These are phyloP conservation scores for Sarcomyxa edulis DNA, from an alignment of 768 basidiomycete genomes.

Conservation along the genomic window DNA sequence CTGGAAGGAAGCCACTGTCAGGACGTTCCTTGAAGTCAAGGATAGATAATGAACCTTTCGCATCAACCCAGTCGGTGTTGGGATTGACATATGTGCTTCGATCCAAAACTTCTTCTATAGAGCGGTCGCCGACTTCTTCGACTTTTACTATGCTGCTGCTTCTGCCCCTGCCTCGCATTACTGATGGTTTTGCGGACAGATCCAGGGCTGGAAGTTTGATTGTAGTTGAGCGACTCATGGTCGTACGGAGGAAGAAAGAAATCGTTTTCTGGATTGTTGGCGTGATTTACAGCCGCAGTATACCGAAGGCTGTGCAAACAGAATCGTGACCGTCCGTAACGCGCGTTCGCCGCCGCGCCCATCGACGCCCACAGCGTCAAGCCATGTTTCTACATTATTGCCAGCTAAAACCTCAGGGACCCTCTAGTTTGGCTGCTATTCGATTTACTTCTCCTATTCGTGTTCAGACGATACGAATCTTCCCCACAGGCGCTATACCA, in stretches of 20 bases:
- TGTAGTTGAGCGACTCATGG: conserved; percentile 48
- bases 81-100: conserved; percentile 77
- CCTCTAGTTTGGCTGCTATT: conserved; percentile 58
- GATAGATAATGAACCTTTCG: conserved; percentile 57
- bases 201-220: conserved; percentile 52
- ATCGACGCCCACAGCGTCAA: too few species aligned
- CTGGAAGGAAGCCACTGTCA: too few species aligned
- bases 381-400: conserved; percentile 66
- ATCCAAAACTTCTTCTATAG: conserved; percentile 72
- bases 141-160: conserved; percentile 81
- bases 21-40: not conserved
- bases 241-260: too few species aligned
- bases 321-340: too few species aligned
- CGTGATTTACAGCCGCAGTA: too few species aligned
- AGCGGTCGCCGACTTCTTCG: conserved; percentile 70
- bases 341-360: too few species aligned
- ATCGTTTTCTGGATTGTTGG: too few species aligned
- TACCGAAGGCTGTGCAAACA: too few species aligned
- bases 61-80: conserved; percentile 92
- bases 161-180: conserved; percentile 41
- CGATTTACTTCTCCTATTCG: conserved; percentile 67
- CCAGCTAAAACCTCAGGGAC: conserved; percentile 51
- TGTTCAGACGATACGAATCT: conserved; percentile 63
- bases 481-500: conserved; percentile 59
- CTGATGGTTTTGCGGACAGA: conserved; percentile 23